Evolutionary conservation across 495 filamentous ascomycete species (phyloP).

Genomic region (Haplographium delicatum): DNA sequence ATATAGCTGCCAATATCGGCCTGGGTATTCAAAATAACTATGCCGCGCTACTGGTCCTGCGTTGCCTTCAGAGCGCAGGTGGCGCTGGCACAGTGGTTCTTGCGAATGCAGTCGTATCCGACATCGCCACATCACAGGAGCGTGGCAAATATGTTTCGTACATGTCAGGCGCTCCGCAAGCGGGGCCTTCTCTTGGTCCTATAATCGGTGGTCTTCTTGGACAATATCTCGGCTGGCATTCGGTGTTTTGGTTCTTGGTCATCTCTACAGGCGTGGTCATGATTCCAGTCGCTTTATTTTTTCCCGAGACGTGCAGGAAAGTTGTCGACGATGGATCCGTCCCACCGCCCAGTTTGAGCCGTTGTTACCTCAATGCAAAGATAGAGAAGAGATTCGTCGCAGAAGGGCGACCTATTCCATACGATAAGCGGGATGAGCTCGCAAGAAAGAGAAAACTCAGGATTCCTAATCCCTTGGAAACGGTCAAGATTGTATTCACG

Average conservation of each 20-base stretch:
- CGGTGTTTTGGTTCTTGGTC: neutral
- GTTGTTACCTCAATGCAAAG: slow-evolving; percentile 24
- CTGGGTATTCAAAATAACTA: neutral
- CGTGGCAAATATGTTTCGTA: neutral
- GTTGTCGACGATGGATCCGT: slow-evolving; percentile 65
- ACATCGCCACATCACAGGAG: neutral
- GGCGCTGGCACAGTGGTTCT: neutral
- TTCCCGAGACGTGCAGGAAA: slow-evolving; percentile 51
- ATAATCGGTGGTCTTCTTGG: neutral
- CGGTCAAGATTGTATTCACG: slow-evolving; percentile 54
- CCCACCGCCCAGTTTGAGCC: slow-evolving; percentile 44
- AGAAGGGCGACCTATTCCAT: neutral
- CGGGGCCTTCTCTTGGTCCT: neutral
- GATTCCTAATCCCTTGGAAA: slow-evolving; percentile 33
- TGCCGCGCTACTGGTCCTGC: neutral
- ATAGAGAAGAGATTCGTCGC: neutral
- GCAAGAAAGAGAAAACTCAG: slow-evolving; percentile 10
- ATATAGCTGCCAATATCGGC: neutral
- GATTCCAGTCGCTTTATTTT: neutral
- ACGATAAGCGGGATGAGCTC: neutral
- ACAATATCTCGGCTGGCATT: neutral
- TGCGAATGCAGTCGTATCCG: neutral
- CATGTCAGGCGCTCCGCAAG: neutral
- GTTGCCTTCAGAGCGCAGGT: neutral
- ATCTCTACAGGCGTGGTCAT: neutral